phyloP scores from a whole-genome alignment of 371 early-diverging fungal species.

The Apophysomyces trapeziformis region DNA sequence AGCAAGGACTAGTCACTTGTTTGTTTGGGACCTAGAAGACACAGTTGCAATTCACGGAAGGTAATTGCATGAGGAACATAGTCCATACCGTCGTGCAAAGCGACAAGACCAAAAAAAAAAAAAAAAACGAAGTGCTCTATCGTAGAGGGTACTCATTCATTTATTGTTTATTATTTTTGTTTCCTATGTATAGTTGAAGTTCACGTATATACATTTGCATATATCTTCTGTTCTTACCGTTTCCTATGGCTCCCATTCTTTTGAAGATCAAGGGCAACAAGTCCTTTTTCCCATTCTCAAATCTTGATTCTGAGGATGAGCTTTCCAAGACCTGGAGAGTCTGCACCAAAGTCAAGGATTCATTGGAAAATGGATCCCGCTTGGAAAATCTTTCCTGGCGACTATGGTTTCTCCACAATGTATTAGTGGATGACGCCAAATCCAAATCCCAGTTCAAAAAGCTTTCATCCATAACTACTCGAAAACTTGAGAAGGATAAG shows the following conservation, averaged over 20 bases:
- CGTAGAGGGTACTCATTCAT: neutral
- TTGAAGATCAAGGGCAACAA: constrained; percentile 74
- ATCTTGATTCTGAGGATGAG: constrained; percentile 73
- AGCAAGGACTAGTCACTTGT: constrained; percentile 3
- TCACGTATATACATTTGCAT: neutral
- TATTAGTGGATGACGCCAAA: constrained; percentile 24
- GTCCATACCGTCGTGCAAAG: neutral
- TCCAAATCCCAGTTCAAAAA: constrained; percentile 27
- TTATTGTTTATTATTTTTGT: neutral
- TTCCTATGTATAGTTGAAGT: neutral
- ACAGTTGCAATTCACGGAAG: constrained; percentile 8
- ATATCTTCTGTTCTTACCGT: neutral
- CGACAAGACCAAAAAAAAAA: neutral
- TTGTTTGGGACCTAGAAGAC: neutral
- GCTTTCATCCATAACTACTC: constrained; percentile 30
- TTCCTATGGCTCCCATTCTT: constrained; percentile 74
- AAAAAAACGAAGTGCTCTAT: constrained; percentile 8
- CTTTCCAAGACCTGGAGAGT: constrained; percentile 83
- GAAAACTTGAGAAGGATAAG: constrained; percentile 37
- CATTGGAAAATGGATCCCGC: constrained; percentile 83
- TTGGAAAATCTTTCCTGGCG: constrained; percentile 92
- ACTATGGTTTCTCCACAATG: constrained; percentile 81
- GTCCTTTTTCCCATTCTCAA: constrained; percentile 68
- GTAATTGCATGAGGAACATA: neutral
- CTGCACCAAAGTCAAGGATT: constrained; percentile 89